Conservation (phyloP, 2,329 filamentous ascomycete species). For the Apiospora sp. region DNA sequence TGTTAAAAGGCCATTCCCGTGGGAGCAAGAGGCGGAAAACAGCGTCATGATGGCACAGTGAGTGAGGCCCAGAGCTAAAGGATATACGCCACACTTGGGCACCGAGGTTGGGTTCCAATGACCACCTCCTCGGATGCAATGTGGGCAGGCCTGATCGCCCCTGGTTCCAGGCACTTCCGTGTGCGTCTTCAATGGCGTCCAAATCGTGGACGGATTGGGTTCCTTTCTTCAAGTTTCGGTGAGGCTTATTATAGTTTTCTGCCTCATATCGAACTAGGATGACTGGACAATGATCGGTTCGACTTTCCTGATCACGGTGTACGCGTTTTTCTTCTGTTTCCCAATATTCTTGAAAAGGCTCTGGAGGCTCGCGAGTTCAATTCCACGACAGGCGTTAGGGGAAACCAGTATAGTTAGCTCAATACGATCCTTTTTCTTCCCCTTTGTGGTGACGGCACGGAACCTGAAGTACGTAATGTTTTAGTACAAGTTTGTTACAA, state of each 20-base stretch:
- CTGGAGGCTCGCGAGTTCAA: constrained; percentile 35
- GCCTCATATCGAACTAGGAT: constrained; percentile 27
- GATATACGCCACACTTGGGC: not conserved
- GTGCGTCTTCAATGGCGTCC: not conserved
- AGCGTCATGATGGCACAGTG: constrained; percentile 4
- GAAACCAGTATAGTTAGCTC: constrained; percentile 37
- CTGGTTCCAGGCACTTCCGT: not conserved
- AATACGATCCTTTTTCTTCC: constrained; percentile 41
- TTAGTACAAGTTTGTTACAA: not conserved
- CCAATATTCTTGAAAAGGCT: constrained; percentile 38
- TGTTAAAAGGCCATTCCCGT: constrained; percentile 26
- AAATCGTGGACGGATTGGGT: not conserved
- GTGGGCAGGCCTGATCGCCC: not conserved
- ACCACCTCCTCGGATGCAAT: not conserved
- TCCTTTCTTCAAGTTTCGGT: not conserved
- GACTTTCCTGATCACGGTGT: constrained; percentile 35
- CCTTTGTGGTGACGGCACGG: constrained; percentile 30
- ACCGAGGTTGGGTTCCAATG: constrained; percentile 6
- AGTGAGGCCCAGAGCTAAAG: not conserved
- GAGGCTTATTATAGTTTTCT: constrained; percentile 13
- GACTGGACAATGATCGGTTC: constrained; percentile 33
- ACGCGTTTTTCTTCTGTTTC: constrained; percentile 34
- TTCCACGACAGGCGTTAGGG: constrained; percentile 29
- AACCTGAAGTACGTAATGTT: constrained; percentile 32
- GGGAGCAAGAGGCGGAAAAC: constrained; percentile 13